phyloP scores from a whole-genome alignment of 495 filamentous ascomycete genomes.

The Aspergillus egyptiacus region DNA sequence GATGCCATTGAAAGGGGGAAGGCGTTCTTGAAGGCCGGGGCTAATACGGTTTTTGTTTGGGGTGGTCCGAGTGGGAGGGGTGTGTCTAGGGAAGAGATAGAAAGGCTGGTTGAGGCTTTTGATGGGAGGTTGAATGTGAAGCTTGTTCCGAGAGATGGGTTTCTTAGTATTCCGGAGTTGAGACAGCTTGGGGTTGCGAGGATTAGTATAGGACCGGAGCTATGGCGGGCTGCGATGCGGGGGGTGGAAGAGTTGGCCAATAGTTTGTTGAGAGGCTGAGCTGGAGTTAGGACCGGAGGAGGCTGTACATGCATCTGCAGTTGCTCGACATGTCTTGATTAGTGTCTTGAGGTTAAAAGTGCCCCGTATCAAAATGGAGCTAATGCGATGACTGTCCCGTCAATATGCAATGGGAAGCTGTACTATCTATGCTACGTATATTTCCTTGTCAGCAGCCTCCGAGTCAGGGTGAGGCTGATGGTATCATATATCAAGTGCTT shows the following conservation, averaged over 20 bases:
- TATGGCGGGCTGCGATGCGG: conserved; percentile 25
- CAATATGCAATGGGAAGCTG: no score
- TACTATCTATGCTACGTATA: no score
- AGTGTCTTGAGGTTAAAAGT: no score
- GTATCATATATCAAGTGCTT: no score
- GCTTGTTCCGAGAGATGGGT: conserved; percentile 23
- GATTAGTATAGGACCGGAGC: conserved; percentile 36
- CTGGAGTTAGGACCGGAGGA: no score
- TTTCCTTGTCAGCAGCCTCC: no score
- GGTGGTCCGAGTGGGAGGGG: conserved; percentile 31
- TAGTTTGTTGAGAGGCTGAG: not conserved
- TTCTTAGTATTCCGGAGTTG: conserved; percentile 32
- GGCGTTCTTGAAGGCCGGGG: conserved; percentile 41
- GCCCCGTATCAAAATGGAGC: no score
- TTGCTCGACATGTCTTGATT: no score
- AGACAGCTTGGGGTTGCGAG: conserved; percentile 40
- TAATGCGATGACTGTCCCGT: no score
- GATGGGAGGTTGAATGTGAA: conserved; percentile 36
- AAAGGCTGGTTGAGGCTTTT: conserved; percentile 29
- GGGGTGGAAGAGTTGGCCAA: conserved; percentile 26
- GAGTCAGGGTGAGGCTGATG: no score
- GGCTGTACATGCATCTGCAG: no score
- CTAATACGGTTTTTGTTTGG: conserved; percentile 44
- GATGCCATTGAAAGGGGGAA: conserved; percentile 41
- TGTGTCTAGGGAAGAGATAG: conserved; percentile 31